Conservation (phyloP, 2,329 filamentous ascomycete species). For the Bipolaris cookei region DNA sequence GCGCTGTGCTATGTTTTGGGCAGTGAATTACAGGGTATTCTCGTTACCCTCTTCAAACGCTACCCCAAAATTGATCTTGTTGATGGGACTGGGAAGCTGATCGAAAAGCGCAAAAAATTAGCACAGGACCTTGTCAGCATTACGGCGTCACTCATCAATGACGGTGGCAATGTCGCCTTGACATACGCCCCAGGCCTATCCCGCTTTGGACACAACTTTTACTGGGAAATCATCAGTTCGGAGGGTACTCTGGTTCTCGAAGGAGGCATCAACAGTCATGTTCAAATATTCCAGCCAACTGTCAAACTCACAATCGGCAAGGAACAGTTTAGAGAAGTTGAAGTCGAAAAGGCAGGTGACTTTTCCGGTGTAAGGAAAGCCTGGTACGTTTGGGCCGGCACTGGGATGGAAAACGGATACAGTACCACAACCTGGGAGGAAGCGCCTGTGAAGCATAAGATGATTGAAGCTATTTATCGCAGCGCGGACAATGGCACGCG, state of each 20-base stretch:
- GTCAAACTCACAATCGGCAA: slow-evolving; percentile 40
- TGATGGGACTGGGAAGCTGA: slow-evolving; percentile 25
- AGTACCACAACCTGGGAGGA: slow-evolving; percentile 43
- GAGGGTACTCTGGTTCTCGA: slow-evolving; percentile 45
- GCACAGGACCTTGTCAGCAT: slow-evolving; percentile 39
- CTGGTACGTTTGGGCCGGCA: slow-evolving; percentile 62
- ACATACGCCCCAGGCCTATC: slow-evolving; percentile 31
- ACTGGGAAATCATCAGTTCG: slow-evolving; percentile 50
- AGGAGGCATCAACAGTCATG: slow-evolving; percentile 34
- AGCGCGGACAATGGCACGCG: slow-evolving; percentile 41
- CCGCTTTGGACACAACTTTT: slow-evolving; percentile 35
- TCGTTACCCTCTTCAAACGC: slow-evolving; percentile 34
- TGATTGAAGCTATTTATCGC: slow-evolving; percentile 47
- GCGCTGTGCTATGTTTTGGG: slow-evolving; percentile 39
- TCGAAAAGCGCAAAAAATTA: slow-evolving; percentile 31
- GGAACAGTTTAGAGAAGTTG: slow-evolving; percentile 50
- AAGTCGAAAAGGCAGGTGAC: slow-evolving; percentile 57
- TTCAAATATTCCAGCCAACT: slow-evolving; percentile 54
- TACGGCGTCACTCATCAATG: slow-evolving; percentile 27
- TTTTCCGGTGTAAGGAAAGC: slow-evolving; percentile 60
- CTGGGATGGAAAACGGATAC: slow-evolving; percentile 29
- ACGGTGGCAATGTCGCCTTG: slow-evolving; percentile 34
- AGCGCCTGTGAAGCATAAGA: slow-evolving; percentile 43
- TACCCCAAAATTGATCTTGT: slow-evolving; percentile 29
- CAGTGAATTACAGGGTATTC: slow-evolving; percentile 35